Evolutionary conservation across 1,139 yeast species (phyloP).

Genomic region (Pichia sp.): DNA sequence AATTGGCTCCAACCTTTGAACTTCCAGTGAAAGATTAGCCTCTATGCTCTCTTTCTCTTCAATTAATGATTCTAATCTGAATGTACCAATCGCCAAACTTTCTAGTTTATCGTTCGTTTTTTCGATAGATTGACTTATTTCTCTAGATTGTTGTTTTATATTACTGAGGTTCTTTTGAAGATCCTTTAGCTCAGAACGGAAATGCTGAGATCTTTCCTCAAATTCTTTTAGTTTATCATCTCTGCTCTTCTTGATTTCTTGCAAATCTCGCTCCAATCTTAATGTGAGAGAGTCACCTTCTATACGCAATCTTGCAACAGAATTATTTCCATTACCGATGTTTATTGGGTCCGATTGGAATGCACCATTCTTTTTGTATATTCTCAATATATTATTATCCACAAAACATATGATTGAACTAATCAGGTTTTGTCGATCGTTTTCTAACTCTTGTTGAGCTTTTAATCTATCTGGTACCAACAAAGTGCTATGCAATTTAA

Average conservation of each 20-base stretch:
- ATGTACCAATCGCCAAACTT: conserved; percentile 37
- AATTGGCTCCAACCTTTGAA: conserved; percentile 14
- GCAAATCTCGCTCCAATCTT: conserved; percentile 20
- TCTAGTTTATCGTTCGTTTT: conserved; percentile 30
- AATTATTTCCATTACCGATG: conserved; percentile 35
- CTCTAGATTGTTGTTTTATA: conserved; percentile 17
- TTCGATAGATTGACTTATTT: conserved; percentile 24
- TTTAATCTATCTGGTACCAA: conserved; percentile 47
- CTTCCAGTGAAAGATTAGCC: conserved; percentile 9
- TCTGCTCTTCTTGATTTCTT: conserved; percentile 22
- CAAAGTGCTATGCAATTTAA: conserved; percentile 55
- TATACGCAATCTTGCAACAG: conserved; percentile 20
- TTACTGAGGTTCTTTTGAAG: neutral
- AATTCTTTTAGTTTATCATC: conserved; percentile 3
- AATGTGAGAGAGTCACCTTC: conserved; percentile 24
- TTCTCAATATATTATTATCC: conserved; percentile 36
- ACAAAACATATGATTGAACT: conserved; percentile 43
- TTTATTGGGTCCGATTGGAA: conserved; percentile 57
- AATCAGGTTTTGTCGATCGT: conserved; percentile 39
- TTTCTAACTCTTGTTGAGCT: conserved; percentile 46
- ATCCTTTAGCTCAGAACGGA: neutral
- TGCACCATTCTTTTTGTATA: conserved; percentile 35
- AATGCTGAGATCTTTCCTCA: neutral
- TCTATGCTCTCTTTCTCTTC: conserved; percentile 18
- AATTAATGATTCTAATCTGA: conserved; percentile 28